Evolutionary conservation across 805 yeast genomes (phyloP), one percentile per base, ranked within the genome.

Genomic region (Debaryomyces tyrocola): DNA sequence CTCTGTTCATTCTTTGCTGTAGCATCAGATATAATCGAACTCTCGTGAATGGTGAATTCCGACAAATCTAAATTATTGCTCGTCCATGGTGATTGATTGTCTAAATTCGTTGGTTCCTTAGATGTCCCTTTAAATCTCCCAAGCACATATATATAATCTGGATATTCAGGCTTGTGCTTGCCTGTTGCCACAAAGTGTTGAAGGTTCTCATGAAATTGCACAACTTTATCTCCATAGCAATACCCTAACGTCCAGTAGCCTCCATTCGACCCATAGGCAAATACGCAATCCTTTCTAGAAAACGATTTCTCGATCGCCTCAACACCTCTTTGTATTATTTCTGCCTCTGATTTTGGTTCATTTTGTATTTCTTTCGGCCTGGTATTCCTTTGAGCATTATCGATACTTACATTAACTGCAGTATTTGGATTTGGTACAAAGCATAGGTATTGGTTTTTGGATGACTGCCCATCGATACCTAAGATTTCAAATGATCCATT

Each of bases 191-290:
- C 45, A 24, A 54, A 64, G 15, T 54, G 49, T 10, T 52, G 56
- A 8, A 52, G 28, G 18, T 61, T 62, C 37, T 67, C 67, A 51
- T 78, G 83, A 57, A 70, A 78, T 56, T 82, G 87, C 11, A 70
- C 63, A 33, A 82, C 58, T 38, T 71, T 68, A 47, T 70, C 74
- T 5, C 77, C 79, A 48, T 66, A 72, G 55, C 85, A 80, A 44
- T 72, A 73, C 3, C 70, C 75, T 51, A 75, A 79, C 10, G 77
- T 74, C 84, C 85, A 82, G 57, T 78, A 82, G n/a, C 74, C 77
- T 33, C 70, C 67, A 34, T 57, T 56, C 14, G 57, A 40, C 4
- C 58, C 61, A 29, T 55, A 54, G 4, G 60, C 55, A 47, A 56
- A 63, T 1, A 58, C 46, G 46, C 74, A 67, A 6, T 43, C 37